phyloP scores from a whole-genome alignment of 768 basidiomycete species.

The Collybia sordida region DNA sequence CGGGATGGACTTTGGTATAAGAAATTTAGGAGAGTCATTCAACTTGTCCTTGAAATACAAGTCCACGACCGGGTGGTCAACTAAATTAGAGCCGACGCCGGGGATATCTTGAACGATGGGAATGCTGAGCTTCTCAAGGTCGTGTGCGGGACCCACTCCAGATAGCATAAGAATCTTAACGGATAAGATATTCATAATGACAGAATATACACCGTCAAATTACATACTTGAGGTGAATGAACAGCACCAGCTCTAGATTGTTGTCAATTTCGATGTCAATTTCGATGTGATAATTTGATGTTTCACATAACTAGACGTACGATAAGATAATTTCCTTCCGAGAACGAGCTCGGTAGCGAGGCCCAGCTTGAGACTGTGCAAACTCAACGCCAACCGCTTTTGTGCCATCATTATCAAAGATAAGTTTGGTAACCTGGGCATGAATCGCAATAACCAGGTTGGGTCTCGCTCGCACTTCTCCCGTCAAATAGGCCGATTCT shows the following conservation, averaged over 20 bases:
- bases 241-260: constrained; percentile 54
- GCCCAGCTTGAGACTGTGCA: constrained; percentile 28
- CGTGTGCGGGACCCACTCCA: constrained; percentile 68
- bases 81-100: constrained; percentile 71
- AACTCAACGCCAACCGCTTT: constrained; percentile 62
- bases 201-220: too few species aligned
- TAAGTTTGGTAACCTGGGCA: constrained; percentile 52
- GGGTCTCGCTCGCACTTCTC: constrained; percentile 53
- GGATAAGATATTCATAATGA: not conserved
- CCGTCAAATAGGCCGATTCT: constrained; percentile 63
- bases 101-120: constrained; percentile 61
- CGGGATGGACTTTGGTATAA: constrained; percentile 30
- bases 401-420: constrained; percentile 39
- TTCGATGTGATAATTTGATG: not conserved
- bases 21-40: constrained; percentile 39
- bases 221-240: constrained; percentile 56
- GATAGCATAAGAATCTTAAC: constrained; percentile 66
- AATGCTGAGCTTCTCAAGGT: constrained; percentile 54
- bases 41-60: constrained; percentile 52
- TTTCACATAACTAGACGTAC: constrained; percentile 23
- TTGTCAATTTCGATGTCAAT: not conserved
- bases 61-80: constrained; percentile 64
- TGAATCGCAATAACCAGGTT: constrained; percentile 59
- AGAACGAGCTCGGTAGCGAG: constrained; percentile 42
- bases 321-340: constrained; percentile 58